phyloP scores from a whole-genome alignment of 192 early-diverging fungal genomes.

The Chytriomyces sp. region DNA sequence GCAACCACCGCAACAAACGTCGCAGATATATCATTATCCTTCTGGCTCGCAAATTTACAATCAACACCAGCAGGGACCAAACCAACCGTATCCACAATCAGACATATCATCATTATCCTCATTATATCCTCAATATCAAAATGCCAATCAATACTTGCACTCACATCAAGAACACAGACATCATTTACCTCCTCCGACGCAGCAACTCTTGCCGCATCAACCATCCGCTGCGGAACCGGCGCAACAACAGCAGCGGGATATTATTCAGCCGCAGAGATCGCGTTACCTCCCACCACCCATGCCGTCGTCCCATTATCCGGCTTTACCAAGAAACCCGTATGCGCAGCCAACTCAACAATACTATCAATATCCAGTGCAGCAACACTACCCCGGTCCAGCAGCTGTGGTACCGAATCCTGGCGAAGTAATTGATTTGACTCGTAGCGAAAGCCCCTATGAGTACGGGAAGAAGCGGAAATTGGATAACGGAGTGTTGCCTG shows the following conservation, averaged over 20 bases:
- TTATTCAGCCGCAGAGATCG: background rate
- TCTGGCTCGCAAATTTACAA: too few relatives aligned
- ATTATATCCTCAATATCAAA: background rate
- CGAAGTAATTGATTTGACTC: slow-evolving; percentile 28
- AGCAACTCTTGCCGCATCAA: slow-evolving; percentile 5
- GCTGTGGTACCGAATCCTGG: background rate
- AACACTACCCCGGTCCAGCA: background rate
- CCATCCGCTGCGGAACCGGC: background rate
- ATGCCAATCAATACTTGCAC: background rate
- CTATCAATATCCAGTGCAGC: background rate
- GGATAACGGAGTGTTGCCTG: background rate
- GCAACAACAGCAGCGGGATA: background rate
- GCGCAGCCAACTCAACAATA: background rate
- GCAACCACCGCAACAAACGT: too few relatives aligned
- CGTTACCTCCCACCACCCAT: background rate
- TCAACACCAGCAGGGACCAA: too few relatives aligned
- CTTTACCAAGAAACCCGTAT: background rate
- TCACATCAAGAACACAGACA: too few relatives aligned
- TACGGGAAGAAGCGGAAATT: background rate
- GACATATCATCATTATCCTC: background rate
- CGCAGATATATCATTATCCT: too few relatives aligned
- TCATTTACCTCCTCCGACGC: background rate
- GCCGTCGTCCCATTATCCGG: background rate
- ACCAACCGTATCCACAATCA: too few relatives aligned
- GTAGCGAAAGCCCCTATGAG: background rate